Evolutionary conservation across 2,329 filamentous ascomycete species (phyloP).

Genomic region (Fusarium guadeloupense): DNA sequence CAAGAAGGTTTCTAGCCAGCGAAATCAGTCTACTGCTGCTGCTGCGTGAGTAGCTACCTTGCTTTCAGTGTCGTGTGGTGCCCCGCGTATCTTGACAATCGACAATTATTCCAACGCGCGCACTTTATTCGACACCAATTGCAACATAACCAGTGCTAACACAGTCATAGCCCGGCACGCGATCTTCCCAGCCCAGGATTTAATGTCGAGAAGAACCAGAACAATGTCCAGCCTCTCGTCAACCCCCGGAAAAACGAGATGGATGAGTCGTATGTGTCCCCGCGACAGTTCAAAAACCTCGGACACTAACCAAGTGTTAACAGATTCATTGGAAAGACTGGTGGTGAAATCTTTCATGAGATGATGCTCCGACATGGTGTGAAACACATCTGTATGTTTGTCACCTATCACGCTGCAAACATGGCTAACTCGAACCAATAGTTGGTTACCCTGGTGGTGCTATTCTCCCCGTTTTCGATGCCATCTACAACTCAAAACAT

Average conservation of each 20-base stretch:
- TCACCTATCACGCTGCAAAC: slow-evolving; percentile 3
- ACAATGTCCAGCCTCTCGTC: slow-evolving; percentile 76
- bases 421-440: slow-evolving; percentile 49
- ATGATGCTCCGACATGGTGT: slow-evolving; percentile 96
- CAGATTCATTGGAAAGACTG: slow-evolving; percentile 92
- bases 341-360: slow-evolving; percentile 97
- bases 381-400: slow-evolving; percentile 87
- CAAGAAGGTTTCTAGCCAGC: slow-evolving; percentile 11
- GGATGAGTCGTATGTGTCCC: slow-evolving; percentile 80
- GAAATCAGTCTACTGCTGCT: slow-evolving; percentile 28
- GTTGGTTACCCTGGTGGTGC: slow-evolving; percentile 93
- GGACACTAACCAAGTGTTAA: slow-evolving; percentile 1
- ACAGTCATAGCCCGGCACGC: slow-evolving; percentile 55
- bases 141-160: slow-evolving; percentile 20
- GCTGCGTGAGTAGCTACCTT: slow-evolving; percentile 59
- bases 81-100: slow-evolving; percentile 20
- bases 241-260: slow-evolving; percentile 69
- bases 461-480: slow-evolving; percentile 97
- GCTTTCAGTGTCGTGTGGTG: slow-evolving; percentile 10
- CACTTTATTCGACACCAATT: slow-evolving; percentile 13
- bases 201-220: slow-evolving; percentile 59
- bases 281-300: background rate
- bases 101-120: slow-evolving; percentile 6
- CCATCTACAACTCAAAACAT: slow-evolving; percentile 97
- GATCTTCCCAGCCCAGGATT: slow-evolving; percentile 71